Evolutionary conservation across 331 rosid genomes (phyloP), one percentile per base, ranked within the genome.

Genomic region (Ulmus americana): DNA sequence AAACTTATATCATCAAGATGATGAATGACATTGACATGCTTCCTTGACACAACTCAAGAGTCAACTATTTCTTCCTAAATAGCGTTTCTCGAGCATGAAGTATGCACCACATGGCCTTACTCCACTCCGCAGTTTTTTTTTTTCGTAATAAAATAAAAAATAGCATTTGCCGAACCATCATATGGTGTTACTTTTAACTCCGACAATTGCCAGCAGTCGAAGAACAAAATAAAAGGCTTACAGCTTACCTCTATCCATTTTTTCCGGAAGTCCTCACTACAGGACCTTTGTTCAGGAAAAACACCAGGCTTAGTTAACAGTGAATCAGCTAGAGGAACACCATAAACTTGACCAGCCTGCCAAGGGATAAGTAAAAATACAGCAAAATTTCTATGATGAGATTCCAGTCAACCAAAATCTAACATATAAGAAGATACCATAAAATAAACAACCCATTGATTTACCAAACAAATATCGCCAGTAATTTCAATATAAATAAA

Each of bases 321-420:
- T 49, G 88, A 75, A 71, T 86, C 96, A 15, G 91, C 82, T 77
- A 94, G 99, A 67, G 97, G 84, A 68, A 82, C 87, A 4, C 95
- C 96, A 70, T 94, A 94, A 28, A 94, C 84, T 75, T 90, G 99
- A 76, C 99, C 97, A 73, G 99, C 99, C 99, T 94, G 89, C 77
- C 73, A 82, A 48, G 62, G 44, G 61, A 71, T 82, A 59, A 72
- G 47, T 15, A 52, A 42, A 65, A 39, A 75, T 45, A 39, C 41
- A 65, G 56, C 45, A 72, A 75, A 28, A 70, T 57, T 62, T 61
- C 74, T 70, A 72, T 35, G 74, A 72, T 55, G 72, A 48, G 70
- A 10, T 65, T 49, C 10, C 44, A 44, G 44, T 6, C 41, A 15
- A 45, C 28, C 35, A 14, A 39, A 47, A 64, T 42, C 47, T 59